Conservation (phyloP, 768 basidiomycete species). For the Kwoniella shandongensis region DNA sequence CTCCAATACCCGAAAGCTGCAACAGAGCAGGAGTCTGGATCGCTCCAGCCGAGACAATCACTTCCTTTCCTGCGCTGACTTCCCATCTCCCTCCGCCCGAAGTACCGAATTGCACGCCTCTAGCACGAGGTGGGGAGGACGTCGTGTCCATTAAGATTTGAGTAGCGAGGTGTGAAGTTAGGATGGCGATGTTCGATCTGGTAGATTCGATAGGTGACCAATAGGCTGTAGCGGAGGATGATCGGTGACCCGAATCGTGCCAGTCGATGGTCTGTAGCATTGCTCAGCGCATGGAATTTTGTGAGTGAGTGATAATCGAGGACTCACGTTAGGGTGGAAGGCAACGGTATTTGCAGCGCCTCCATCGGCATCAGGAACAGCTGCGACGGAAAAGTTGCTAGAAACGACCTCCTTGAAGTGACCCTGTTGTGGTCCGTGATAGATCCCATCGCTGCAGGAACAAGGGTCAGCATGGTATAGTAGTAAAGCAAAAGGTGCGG, state of each 20-base stretch:
- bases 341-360: constrained; percentile 63
- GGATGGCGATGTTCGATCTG: constrained; percentile 58
- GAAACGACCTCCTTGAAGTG: constrained; percentile 61
- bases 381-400: constrained; percentile 45
- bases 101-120: constrained; percentile 19
- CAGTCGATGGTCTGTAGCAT: constrained; percentile 55
- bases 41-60: constrained; percentile 59
- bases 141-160: constrained; percentile 15
- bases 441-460: constrained; percentile 54
- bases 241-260: constrained; percentile 60
- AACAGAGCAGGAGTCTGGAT: constrained; percentile 61
- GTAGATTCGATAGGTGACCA: constrained; percentile 59
- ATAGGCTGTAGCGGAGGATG: constrained; percentile 62
- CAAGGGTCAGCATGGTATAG: constrained; percentile 1
- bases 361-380: constrained; percentile 60
- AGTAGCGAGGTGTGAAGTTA: constrained; percentile 49
- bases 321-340: constrained; percentile 59
- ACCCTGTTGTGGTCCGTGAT: constrained; percentile 61
- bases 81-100: constrained; percentile 43
- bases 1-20: constrained; percentile 72
- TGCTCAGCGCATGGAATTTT: too few species aligned
- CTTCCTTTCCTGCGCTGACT: constrained; percentile 63
- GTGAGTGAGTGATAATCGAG: background rate
- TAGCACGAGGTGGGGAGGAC: constrained; percentile 5
- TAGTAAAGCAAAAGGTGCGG: background rate